These are phyloP conservation scores for Corrigiola litoralis DNA, from an alignment of 179 eudicot genomes.

Conservation along the genomic window DNA sequence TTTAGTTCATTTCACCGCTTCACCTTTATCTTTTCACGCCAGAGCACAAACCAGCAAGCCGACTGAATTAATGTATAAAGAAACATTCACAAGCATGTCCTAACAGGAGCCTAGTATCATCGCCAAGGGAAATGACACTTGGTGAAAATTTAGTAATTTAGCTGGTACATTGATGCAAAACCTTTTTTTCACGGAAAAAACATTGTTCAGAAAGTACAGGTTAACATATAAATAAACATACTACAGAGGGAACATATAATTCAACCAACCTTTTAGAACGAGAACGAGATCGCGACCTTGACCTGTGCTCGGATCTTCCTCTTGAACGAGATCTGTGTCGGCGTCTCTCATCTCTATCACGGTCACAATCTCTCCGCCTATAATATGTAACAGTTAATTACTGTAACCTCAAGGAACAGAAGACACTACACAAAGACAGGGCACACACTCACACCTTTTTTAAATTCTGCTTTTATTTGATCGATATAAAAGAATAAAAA, in stretches of 20 bases:
- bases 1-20: too few species aligned
- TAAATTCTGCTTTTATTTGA: too few species aligned
- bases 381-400: conserved; percentile 5
- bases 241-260: neutral
- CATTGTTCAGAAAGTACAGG: neutral
- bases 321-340: conserved; percentile 61
- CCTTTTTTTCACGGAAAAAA: neutral
- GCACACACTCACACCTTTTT: too few species aligned
- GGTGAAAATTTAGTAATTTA: too few species aligned
- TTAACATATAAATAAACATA: neutral
- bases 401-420: neutral
- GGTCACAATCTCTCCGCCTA: conserved; percentile 77
- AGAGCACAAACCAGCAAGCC: too few species aligned
- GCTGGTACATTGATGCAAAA: too few species aligned
- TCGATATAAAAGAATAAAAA: too few species aligned
- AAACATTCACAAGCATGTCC: too few species aligned
- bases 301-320: conserved; percentile 71
- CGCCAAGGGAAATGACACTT: too few species aligned
- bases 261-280: conserved; percentile 44
- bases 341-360: conserved; percentile 70
- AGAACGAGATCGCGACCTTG: conserved; percentile 85
- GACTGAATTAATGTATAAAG: too few species aligned
- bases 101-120: too few species aligned
- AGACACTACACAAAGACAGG: neutral
- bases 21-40: too few species aligned